These are phyloP conservation scores for Tranzscheliella williamsii DNA, from an alignment of 1,284 basidiomycete genomes.

Conservation along the genomic window DNA sequence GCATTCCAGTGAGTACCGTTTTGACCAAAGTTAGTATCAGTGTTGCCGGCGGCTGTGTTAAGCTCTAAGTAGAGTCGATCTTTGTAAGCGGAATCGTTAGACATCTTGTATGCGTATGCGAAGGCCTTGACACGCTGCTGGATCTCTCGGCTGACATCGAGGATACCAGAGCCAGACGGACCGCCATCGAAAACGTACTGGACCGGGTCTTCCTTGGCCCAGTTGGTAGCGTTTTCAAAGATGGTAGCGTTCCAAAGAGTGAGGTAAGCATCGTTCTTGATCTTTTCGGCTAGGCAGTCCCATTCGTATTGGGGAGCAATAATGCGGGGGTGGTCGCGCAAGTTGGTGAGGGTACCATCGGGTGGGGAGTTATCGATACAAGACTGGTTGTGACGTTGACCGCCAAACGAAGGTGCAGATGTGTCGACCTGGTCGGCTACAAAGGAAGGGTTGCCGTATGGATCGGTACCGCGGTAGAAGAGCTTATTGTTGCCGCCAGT, in stretches of 20 bases:
- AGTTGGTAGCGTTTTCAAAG: constrained; percentile 80
- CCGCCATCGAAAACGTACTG: constrained; percentile 75
- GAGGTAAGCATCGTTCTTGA: constrained; percentile 82
- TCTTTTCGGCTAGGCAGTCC: constrained; percentile 77
- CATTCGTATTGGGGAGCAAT: constrained; percentile 91
- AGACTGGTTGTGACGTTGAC: constrained; percentile 15
- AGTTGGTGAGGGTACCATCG: constrained; percentile 71
- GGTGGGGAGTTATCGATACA: constrained; percentile 54
- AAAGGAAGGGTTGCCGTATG: constrained; percentile 79
- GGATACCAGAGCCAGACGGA: constrained; percentile 74
- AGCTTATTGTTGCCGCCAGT: constrained; percentile 72
- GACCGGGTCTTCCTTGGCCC: constrained; percentile 68
- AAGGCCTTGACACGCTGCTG: constrained; percentile 91
- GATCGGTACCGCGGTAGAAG: constrained; percentile 68
- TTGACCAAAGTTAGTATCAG: constrained; percentile 65
- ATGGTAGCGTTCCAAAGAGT: constrained; percentile 87
- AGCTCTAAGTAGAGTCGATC: constrained; percentile 84
- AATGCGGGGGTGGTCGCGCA: constrained; percentile 82
- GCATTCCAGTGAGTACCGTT: constrained; percentile 75
- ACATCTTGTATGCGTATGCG: constrained; percentile 85
- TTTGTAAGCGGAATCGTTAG: constrained; percentile 85
- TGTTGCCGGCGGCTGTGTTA: constrained; percentile 60
- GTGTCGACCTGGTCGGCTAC: constrained; percentile 73
- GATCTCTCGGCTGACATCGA: constrained; percentile 86
- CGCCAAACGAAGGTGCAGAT: constrained; percentile 24